These are phyloP conservation scores for Ceriops tagal DNA, from an alignment of 345 rosid species.

Conservation along the genomic window DNA sequence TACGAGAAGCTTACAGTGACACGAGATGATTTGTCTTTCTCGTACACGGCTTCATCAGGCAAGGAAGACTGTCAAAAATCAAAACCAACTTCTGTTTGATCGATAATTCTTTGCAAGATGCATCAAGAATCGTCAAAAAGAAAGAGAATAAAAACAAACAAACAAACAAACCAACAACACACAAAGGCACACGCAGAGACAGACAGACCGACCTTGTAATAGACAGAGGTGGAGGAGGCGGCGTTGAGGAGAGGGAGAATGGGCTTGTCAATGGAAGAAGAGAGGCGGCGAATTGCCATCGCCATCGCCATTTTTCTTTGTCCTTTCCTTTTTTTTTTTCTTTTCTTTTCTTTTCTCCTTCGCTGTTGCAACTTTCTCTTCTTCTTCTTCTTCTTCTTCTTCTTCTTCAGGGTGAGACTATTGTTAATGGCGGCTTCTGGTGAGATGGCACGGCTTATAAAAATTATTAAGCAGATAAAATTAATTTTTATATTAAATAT, in stretches of 20 bases:
- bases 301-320: conserved; percentile 48
- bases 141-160: neutral
- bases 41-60: conserved; percentile 90
- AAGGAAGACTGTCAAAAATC: conserved; percentile 60
- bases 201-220: conserved; percentile 64
- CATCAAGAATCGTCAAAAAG: neutral
- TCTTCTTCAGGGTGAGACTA: neutral
- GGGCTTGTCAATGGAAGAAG: conserved; percentile 75
- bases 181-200: neutral
- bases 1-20: conserved; percentile 48
- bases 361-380: too few relatives aligned
- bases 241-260: conserved; percentile 70
- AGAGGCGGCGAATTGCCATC: conserved; percentile 91
- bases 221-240: conserved; percentile 36
- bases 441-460: too few relatives aligned
- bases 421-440: neutral
- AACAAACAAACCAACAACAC: neutral
- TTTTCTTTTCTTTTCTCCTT: too few relatives aligned
- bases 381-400: too few relatives aligned
- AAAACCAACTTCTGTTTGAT: neutral
- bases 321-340: too few relatives aligned
- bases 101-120: neutral
- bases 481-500: too few relatives aligned
- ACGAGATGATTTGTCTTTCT: conserved; percentile 63
- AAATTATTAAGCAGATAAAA: too few relatives aligned